Evolutionary conservation across 2,329 filamentous ascomycete species (phyloP).

Genomic region (Ceratocystis diversiconidia): DNA sequence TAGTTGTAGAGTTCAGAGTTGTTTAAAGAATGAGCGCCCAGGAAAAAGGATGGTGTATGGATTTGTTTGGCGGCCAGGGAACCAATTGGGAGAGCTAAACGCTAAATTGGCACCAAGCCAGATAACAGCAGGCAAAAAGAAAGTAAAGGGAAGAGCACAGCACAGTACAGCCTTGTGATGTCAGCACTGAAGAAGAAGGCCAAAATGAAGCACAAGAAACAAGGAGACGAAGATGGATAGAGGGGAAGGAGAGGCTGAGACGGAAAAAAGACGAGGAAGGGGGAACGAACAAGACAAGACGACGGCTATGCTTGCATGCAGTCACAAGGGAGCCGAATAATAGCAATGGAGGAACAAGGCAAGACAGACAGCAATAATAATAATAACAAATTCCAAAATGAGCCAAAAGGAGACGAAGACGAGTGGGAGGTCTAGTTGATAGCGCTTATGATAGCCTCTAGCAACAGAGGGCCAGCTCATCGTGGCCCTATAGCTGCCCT

Average conservation of each 20-base stretch:
- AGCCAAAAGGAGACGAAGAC: background rate
- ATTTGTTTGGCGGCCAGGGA: slow-evolving; percentile 1
- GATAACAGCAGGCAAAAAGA: background rate
- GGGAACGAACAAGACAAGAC: background rate
- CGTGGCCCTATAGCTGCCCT: too few relatives aligned
- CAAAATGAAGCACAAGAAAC: background rate
- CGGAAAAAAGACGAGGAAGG: background rate
- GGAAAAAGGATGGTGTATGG: slow-evolving; percentile 7
- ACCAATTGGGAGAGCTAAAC: slow-evolving; percentile 1
- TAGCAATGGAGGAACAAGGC: background rate
- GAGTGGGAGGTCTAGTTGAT: too few relatives aligned
- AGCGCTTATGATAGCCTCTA: too few relatives aligned
- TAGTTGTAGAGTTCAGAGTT: slow-evolving; percentile 1
- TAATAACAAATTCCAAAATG: background rate
- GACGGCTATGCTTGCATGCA: background rate
- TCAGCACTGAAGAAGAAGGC: background rate
- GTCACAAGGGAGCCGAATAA: background rate
- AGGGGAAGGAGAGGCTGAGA: background rate
- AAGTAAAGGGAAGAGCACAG: background rate
- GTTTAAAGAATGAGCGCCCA: slow-evolving; percentile 3
- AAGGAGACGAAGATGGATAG: background rate
- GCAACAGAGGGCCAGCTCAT: too few relatives aligned
- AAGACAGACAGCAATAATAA: background rate
- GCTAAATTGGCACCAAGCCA: background rate
- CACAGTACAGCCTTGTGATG: background rate